Percentiles rank a stretch among this genome's conserved stretches.
phyloP scores from a whole-genome alignment of 2,329 filamentous ascomycete species.

The Thelonectria rubi region DNA sequence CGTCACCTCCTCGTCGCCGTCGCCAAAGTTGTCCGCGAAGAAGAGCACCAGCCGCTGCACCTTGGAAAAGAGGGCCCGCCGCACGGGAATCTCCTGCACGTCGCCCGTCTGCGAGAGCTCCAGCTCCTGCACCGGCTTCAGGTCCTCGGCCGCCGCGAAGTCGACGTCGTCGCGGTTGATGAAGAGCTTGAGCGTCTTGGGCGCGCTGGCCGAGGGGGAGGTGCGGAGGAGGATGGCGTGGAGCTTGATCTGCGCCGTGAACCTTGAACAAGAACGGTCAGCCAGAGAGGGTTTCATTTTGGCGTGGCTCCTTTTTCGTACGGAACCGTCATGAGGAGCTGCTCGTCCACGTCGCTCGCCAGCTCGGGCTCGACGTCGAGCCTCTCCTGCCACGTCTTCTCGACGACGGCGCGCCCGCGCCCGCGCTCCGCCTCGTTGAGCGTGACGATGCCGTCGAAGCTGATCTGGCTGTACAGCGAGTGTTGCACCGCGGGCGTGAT shows the following conservation, averaged over 20 bases:
- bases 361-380: conserved; percentile 77
- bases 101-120: conserved; percentile 81
- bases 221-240: conserved; percentile 89
- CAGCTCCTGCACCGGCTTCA: conserved; percentile 76
- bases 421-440: conserved; percentile 80
- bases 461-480: conserved; percentile 90
- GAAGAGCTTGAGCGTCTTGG: conserved; percentile 85
- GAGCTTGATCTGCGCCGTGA: conserved; percentile 92
- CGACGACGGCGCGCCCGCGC: conserved; percentile 77
- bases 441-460: conserved; percentile 85
- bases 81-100: conserved; percentile 87
- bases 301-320: conserved; percentile 53
- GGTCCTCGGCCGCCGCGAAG: conserved; percentile 78
- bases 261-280: conserved; percentile 60
- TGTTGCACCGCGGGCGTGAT: conserved; percentile 90
- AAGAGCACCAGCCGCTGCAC: conserved; percentile 87
- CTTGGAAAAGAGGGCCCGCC: conserved; percentile 86
- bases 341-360: conserved; percentile 87
- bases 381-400: conserved; percentile 92
- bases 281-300: no score
- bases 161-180: conserved; percentile 89
- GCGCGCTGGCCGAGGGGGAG: conserved; percentile 74
- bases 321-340: conserved; percentile 93
- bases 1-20: conserved; percentile 82
- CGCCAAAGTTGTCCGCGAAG: conserved; percentile 89